Percentiles rank a stretch among this genome's conserved stretches.
These are phyloP conservation scores for Candida mesenterica DNA, from an alignment of 1,139 yeast genomes.

Conservation along the genomic window DNA sequence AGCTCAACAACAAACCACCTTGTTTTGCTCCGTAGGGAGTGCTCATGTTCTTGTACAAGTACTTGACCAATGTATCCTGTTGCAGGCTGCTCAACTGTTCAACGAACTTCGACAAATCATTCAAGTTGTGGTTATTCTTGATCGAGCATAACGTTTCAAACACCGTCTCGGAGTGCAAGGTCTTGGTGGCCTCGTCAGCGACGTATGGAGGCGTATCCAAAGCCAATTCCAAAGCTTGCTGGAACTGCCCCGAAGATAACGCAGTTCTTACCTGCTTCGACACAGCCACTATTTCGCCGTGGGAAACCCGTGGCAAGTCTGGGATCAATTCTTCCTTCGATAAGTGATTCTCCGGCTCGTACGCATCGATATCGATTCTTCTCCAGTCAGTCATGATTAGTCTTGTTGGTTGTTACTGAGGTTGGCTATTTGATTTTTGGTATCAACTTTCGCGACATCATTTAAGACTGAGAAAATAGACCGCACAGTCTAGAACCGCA, in stretches of 20 bases:
- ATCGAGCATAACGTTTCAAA: conserved; percentile 74
- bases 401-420: neutral
- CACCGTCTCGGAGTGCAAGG: conserved; percentile 52
- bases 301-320: conserved; percentile 34
- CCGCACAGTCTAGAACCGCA: too few relatives aligned
- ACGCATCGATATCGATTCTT: conserved; percentile 88
- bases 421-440: conserved; percentile 1
- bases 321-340: conserved; percentile 66
- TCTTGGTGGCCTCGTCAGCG: conserved; percentile 57
- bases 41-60: conserved; percentile 83
- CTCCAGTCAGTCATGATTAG: conserved; percentile 45
- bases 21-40: conserved; percentile 75
- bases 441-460: too few relatives aligned
- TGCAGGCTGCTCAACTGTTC: conserved; percentile 59
- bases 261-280: conserved; percentile 60
- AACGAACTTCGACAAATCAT: conserved; percentile 65
- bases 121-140: conserved; percentile 51
- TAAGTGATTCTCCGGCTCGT: conserved; percentile 76
- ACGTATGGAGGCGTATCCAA: conserved; percentile 83
- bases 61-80: conserved; percentile 78
- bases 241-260: conserved; percentile 70
- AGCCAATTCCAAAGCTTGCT: conserved; percentile 61
- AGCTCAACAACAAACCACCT: conserved; percentile 80
- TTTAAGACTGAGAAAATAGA: too few relatives aligned
- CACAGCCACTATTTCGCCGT: conserved; percentile 53